These are phyloP conservation scores for Nymphaea colorata DNA, from an alignment of 164 flowering plant species.

Conservation along the genomic window DNA sequence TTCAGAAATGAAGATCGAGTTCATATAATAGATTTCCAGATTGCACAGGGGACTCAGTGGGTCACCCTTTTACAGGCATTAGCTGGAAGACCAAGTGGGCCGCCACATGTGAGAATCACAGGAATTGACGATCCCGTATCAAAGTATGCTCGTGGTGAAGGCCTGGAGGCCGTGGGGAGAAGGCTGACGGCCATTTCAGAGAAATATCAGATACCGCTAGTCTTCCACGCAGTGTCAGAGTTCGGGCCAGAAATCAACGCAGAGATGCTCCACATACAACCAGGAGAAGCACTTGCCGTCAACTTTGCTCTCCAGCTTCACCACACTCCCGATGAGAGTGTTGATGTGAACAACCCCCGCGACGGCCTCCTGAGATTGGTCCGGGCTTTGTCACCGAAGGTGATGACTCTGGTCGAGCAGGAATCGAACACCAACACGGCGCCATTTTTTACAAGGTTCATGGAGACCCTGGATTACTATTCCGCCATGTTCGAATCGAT, in stretches of 20 bases:
- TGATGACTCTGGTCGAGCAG: conserved; percentile 62
- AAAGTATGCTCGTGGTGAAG: conserved; percentile 56
- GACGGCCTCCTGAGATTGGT: conserved; percentile 60
- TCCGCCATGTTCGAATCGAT: conserved; percentile 77
- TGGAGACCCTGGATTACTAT: conserved; percentile 53
- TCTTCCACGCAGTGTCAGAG: conserved; percentile 52
- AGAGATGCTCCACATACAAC: conserved; percentile 52
- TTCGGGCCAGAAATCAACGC: conserved; percentile 33
- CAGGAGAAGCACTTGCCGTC: conserved; percentile 70
- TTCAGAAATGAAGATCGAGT: conserved; percentile 48
- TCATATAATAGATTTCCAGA: conserved; percentile 73
- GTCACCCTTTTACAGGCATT: conserved; percentile 62
- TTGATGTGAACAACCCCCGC: conserved; percentile 57
- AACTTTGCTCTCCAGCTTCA: conserved; percentile 71
- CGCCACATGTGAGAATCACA: conserved; percentile 65
- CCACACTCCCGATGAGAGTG: conserved; percentile 75
- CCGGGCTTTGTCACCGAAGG: conserved; percentile 56
- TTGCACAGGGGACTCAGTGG: conserved; percentile 79
- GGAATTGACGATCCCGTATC: conserved; percentile 71
- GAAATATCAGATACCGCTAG: conserved; percentile 46
- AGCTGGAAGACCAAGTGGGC: conserved; percentile 66
- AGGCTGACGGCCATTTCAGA: conserved; percentile 40
- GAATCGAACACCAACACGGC: conserved; percentile 80
- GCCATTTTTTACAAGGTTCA: conserved; percentile 46
- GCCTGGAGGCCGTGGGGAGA: conserved; percentile 41